Conservation (phyloP, 164 flowering plant species). For the Macadamia tetraphylla region DNA sequence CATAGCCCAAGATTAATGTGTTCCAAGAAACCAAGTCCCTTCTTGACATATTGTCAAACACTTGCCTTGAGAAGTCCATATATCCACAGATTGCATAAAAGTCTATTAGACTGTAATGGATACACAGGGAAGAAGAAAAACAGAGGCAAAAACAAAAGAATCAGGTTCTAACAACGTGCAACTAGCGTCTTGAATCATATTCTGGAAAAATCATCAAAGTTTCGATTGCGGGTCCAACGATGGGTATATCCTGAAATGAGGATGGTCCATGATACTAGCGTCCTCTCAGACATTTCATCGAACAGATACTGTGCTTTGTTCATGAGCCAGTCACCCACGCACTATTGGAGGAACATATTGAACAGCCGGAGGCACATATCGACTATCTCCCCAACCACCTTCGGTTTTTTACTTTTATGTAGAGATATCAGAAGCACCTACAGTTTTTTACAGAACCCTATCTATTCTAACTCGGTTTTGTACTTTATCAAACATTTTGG, state of each 20-base stretch:
- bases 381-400: too few species aligned
- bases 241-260: slow-evolving; percentile 30
- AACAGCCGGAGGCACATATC: background rate
- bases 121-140: slow-evolving; percentile 19
- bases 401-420: too few species aligned
- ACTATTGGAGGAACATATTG: slow-evolving; percentile 17
- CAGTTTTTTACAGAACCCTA: too few species aligned
- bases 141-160: slow-evolving; percentile 23
- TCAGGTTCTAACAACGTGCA: slow-evolving; percentile 16
- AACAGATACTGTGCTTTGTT: slow-evolving; percentile 23
- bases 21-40: slow-evolving; percentile 35
- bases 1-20: slow-evolving; percentile 23
- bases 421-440: too few species aligned
- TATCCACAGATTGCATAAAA: slow-evolving; percentile 31
- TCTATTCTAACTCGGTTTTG: too few species aligned
- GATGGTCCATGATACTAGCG: slow-evolving; percentile 29
- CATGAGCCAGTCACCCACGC: slow-evolving; percentile 18
- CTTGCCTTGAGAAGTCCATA: slow-evolving; percentile 14
- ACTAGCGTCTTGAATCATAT: slow-evolving; percentile 8
- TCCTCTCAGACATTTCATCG: slow-evolving; percentile 23
- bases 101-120: slow-evolving; percentile 25
- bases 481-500: too few species aligned
- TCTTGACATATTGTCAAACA: slow-evolving; percentile 19
- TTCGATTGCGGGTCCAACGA: slow-evolving; percentile 14
- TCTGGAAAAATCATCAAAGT: slow-evolving; percentile 16